phyloP scores from a whole-genome alignment of 371 early-diverging fungal species.

The Mucor indicus region DNA sequence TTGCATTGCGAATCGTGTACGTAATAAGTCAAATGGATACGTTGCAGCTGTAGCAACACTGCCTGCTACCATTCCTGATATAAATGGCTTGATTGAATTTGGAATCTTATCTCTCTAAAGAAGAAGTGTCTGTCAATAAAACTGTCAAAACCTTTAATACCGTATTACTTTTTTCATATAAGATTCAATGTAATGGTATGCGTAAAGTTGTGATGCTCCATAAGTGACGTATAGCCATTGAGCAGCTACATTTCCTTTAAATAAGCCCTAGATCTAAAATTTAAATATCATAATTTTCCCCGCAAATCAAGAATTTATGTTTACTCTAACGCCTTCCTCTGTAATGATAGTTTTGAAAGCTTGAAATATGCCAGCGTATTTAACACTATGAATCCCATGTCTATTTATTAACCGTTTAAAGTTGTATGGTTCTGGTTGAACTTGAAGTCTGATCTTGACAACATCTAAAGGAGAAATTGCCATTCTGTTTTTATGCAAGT shows the following conservation, averaged over 20 bases:
- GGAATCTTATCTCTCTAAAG: conserved; percentile 17
- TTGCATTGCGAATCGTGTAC: conserved; percentile 87
- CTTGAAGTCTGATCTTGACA: conserved; percentile 82
- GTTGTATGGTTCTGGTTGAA: conserved; percentile 27
- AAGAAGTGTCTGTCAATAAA: background rate
- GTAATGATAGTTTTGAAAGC: conserved; percentile 47
- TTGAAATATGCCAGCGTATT: conserved; percentile 54
- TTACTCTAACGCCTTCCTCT: conserved; percentile 68
- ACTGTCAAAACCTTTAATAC: too few relatives aligned
- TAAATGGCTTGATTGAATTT: conserved; percentile 44
- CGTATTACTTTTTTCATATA: conserved; percentile 20
- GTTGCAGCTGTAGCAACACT: conserved; percentile 71
- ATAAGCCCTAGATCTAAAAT: conserved; percentile 57
- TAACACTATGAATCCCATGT: conserved; percentile 6
- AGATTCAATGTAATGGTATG: conserved; percentile 55
- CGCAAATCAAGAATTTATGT: background rate
- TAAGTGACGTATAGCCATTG: conserved; percentile 84
- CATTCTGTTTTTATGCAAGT: too few relatives aligned
- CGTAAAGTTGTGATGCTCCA: conserved; percentile 81
- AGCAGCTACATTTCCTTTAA: conserved; percentile 90
- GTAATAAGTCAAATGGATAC: conserved; percentile 88
- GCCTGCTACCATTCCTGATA: conserved; percentile 74
- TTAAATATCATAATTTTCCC: too few relatives aligned
- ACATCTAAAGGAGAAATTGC: conserved; percentile 90
- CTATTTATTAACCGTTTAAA: background rate